Evolutionary conservation across 352 stramenopile species (phyloP), one percentile per base, ranked within the genome.

Genomic region (Phytophthora capsici): DNA sequence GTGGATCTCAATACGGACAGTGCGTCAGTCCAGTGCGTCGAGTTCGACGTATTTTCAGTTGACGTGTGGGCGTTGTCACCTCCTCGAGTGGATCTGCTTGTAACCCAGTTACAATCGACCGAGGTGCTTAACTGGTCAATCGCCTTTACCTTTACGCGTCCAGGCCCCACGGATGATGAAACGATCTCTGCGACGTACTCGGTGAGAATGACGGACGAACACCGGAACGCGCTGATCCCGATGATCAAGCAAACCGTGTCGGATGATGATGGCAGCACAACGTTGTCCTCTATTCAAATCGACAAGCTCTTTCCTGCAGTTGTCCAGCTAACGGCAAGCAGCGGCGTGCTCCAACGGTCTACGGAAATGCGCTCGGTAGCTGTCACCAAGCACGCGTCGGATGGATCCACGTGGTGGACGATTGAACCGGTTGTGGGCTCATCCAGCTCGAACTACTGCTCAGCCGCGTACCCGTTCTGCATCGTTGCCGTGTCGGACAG

Each of bases 401-500:
- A 79, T 12, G 75, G 80, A 17, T 60, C 72, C 12, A 90, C 68
- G 13, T 94, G 86, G 86, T 94, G 86, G 86, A 84, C 71, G 3
- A 71, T 93, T 7, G 55, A 78, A 43, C 82, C 86, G 1, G 48
- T 88, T 2, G 37, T 76, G 5, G 51, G 58, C 4, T 65, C 52
- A 16, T 69, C 36, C 0, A 69, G 62, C 17, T 52, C 73, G 0
- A 67, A 71, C 30, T 91, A 88, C 44, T 93, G 86, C 68, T 73
- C 73, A 1, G 32, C 59, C 1, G 22, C 65, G 3, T 80, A 61
- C 17, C 82, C 84, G 17, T 94, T 96, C 51, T 96, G 88, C 53
- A 45, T 96, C 34, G 78, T 96, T 52, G 84, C 84, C 14, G 84
- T 95, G 6, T 95, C 87, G 14, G 88, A 96, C 66, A 89, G 91